These are phyloP conservation scores for Sclerotinia glacialis DNA, from an alignment of 2,329 filamentous ascomycete species.

Conservation along the genomic window DNA sequence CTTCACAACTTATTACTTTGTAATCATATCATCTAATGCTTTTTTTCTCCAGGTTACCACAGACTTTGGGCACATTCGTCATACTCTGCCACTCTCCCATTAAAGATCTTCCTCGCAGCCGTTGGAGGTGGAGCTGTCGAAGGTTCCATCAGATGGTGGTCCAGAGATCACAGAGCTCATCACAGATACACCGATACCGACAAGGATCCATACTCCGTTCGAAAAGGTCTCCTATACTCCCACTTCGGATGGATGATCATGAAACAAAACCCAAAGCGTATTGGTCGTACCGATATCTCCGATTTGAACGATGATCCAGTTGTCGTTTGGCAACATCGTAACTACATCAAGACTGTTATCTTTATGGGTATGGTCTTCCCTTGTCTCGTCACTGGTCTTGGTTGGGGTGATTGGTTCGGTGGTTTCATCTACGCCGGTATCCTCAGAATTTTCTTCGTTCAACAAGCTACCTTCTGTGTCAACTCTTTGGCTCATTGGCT, in stretches of 20 bases:
- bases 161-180: slow-evolving; percentile 80
- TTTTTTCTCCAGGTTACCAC: slow-evolving; percentile 59
- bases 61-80: slow-evolving; percentile 84
- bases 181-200: slow-evolving; percentile 91
- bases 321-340: slow-evolving; percentile 82
- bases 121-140: slow-evolving; percentile 81
- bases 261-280: slow-evolving; percentile 88
- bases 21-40: neutral
- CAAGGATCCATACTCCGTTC: slow-evolving; percentile 87
- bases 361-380: slow-evolving; percentile 76
- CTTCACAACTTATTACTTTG: neutral
- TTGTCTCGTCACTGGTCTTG: slow-evolving; percentile 69
- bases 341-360: slow-evolving; percentile 79
- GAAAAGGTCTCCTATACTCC: slow-evolving; percentile 81
- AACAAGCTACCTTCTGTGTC: slow-evolving; percentile 91
- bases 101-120: slow-evolving; percentile 78
- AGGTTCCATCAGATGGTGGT: slow-evolving; percentile 87
- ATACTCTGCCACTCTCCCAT: slow-evolving; percentile 72
- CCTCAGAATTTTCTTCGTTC: slow-evolving; percentile 82
- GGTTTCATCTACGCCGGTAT: slow-evolving; percentile 85
- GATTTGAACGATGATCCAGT: slow-evolving; percentile 84
- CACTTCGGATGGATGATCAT: slow-evolving; percentile 90
- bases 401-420: slow-evolving; percentile 78
- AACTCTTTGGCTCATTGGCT: slow-evolving; percentile 90
- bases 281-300: slow-evolving; percentile 83